Evolutionary conservation across 2,329 filamentous ascomycete species (phyloP), one percentile per base, ranked within the genome.

Genomic region (Exophiala viscosa): DNA sequence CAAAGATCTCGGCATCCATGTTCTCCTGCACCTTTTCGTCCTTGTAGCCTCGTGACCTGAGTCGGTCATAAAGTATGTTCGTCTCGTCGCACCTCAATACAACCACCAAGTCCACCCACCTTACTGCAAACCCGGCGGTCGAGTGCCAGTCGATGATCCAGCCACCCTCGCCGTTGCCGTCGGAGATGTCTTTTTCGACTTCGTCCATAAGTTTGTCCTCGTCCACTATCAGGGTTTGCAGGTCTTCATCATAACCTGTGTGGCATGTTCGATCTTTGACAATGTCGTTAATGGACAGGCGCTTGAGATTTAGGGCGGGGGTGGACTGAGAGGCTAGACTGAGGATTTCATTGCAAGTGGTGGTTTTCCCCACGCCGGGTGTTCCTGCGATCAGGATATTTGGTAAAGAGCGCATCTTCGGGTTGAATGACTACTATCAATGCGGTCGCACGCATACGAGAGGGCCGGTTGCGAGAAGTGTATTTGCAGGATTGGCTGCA

Each of bases 131-230:
- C 17, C 97, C 74, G 65, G 97, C 93, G 74, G 92, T 97, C 2
- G 91, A 92, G 72, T 99, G 93, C 92, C 93, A 99, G 74, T 99
- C 93, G 66, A 99, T 87, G 62, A 99, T 84, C 70, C 84, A 88
- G 15, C 93, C 93, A 52, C 92, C 92, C 15, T 80, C 73, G 14
- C 57, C 62, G 9, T 48, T 55, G 36, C 61, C 61, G 39, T 62
- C 60, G 58, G 85, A 80, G 35, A 88, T 80, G 56, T 93, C 86
- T 51, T 88, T 81, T 73, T 97, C 93, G 52, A 99, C 86, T 43
- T 87, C 83, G 68, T 99, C 93, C 17, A 99, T 79, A 31, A 99
- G 75, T 85, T 95, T 95, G 67, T 99, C 93, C 70, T 99, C 93
- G 67, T 99, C 92, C 13, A 99, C 91, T 52, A 97, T 87, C 84